phyloP scores from a whole-genome alignment of 257 asterid genomes.

The Solanum chaucha region DNA sequence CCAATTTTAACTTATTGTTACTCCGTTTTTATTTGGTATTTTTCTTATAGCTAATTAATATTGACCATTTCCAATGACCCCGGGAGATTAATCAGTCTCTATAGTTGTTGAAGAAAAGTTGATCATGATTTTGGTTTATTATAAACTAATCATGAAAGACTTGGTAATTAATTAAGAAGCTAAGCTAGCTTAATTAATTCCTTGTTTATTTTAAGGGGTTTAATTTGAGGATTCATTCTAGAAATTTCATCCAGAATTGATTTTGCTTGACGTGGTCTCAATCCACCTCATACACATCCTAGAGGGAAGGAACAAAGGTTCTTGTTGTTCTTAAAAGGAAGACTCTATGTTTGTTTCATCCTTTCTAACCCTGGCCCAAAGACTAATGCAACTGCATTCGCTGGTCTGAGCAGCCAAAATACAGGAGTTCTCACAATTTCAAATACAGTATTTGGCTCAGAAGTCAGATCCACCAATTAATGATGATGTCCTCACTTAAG shows the following conservation, averaged over 20 bases:
- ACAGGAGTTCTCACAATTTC: background rate
- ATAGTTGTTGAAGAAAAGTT: background rate
- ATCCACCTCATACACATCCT: too few species aligned
- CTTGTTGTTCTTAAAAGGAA: too few species aligned
- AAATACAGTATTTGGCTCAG: background rate
- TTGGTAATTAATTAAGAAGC: background rate
- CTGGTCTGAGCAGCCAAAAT: background rate
- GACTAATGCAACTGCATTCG: background rate
- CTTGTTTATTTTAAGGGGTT: background rate
- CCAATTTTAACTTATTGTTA: background rate
- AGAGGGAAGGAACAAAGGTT: too few species aligned
- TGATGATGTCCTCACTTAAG: background rate
- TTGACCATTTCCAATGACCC: background rate
- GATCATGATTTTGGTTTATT: background rate
- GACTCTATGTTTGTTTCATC: too few species aligned
- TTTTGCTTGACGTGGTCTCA: too few species aligned
- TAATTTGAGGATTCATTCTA: background rate
- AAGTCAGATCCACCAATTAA: background rate
- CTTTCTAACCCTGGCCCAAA: too few species aligned
- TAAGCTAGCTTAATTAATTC: background rate
- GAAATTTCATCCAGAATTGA: background rate
- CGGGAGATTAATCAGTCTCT: background rate
- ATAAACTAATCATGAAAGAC: background rate
- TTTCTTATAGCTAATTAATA: background rate
- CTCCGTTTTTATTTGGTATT: too few species aligned